A percentile compares a stretch with the other conserved stretches of the same genome.
These are phyloP conservation scores for Hanseniaspora sp. DNA, from an alignment of 1,139 yeast species.

Conservation along the genomic window DNA sequence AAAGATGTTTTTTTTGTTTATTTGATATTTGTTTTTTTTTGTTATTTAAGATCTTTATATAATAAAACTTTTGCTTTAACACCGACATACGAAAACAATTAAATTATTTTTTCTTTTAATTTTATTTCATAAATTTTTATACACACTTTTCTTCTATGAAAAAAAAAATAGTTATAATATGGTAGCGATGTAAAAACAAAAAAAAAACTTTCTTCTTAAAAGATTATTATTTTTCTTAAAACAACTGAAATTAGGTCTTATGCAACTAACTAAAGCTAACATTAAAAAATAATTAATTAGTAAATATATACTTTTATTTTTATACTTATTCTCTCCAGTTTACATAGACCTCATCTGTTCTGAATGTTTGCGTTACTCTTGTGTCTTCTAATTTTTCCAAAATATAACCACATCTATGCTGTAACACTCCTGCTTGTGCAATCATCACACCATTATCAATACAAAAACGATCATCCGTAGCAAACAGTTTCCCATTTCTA, in stretches of 20 bases:
- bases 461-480: constrained; percentile 94
- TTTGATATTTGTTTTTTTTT: too few relatives aligned
- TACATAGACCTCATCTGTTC: constrained; percentile 90
- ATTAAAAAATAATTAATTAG: too few relatives aligned
- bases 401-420: constrained; percentile 67
- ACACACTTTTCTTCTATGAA: too few relatives aligned
- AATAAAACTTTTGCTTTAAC: not conserved
- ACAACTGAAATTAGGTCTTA: not conserved
- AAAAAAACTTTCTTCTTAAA: not conserved
- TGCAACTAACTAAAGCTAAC: too few relatives aligned
- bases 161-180: too few relatives aligned
- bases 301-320: not conserved
- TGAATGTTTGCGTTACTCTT: constrained; percentile 82
- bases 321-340: constrained; percentile 57
- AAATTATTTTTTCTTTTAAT: too few relatives aligned
- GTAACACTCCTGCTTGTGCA: constrained; percentile 91
- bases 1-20: too few relatives aligned
- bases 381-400: constrained; percentile 52
- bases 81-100: not conserved
- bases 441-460: constrained; percentile 98
- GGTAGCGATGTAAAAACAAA: too few relatives aligned
- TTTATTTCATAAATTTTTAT: too few relatives aligned
- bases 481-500: constrained; percentile 68
- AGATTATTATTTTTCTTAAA: not conserved
- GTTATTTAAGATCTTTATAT: too few relatives aligned